Evolutionary conservation across 2,329 filamentous ascomycete genomes (phyloP).

Genomic region (Colletotrichum cordylinicola): DNA sequence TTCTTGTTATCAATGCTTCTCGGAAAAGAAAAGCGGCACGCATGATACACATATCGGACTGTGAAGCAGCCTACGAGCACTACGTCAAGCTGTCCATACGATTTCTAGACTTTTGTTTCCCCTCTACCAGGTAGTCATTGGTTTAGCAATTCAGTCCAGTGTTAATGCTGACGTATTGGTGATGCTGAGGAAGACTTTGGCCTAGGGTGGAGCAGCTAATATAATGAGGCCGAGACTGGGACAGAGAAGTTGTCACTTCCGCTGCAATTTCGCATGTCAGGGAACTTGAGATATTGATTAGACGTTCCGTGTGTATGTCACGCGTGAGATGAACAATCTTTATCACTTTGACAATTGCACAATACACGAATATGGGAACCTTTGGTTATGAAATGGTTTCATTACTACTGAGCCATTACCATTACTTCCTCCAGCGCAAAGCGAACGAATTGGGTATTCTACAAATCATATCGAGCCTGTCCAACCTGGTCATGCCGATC

Average conservation of each 20-base stretch:
- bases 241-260: not conserved
- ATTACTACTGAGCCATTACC: not conserved
- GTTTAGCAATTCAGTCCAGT: not conserved
- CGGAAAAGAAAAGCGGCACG: not conserved
- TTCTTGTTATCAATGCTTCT: not conserved
- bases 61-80: not conserved
- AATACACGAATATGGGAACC: too few relatives aligned
- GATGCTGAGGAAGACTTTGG: not conserved
- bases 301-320: not conserved
- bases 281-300: not conserved
- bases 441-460: slow-evolving; percentile 4
- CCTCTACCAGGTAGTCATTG: not conserved
- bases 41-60: not conserved
- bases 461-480: not conserved
- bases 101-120: not conserved
- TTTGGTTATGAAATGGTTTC: not conserved
- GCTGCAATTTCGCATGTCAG: not conserved
- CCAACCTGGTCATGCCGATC: not conserved
- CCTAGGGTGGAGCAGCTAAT: not conserved
- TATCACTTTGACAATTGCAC: too few relatives aligned
- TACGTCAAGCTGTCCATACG: not conserved
- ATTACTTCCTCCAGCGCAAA: not conserved
- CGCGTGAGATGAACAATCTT: not conserved
- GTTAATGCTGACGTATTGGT: not conserved
- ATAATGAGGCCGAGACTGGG: not conserved